Evolutionary conservation across 129 eudicot genomes (phyloP).

Genomic region (Escallonia herrerae): DNA sequence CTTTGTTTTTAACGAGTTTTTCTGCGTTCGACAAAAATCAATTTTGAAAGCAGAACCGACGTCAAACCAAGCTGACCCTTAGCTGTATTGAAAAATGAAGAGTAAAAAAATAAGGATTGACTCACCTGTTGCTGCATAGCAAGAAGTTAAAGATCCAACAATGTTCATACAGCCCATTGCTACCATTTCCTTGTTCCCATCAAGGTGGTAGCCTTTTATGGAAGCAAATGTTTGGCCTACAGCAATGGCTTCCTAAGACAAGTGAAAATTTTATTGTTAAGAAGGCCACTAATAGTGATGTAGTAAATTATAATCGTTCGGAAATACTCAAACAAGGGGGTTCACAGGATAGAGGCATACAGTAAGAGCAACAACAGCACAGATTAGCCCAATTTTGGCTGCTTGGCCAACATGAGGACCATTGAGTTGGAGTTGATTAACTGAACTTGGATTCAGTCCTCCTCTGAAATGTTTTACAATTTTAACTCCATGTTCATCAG

Average conservation of each 20-base stretch:
- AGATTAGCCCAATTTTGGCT: conserved; percentile 56
- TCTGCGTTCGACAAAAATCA: too few relatives aligned
- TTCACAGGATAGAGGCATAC: conserved; percentile 5
- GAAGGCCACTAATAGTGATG: not conserved
- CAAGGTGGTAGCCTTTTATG: conserved; percentile 54
- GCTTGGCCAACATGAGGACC: conserved; percentile 42
- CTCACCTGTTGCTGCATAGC: conserved; percentile 65
- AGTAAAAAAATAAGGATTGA: not conserved
- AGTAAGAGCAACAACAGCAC: conserved; percentile 60
- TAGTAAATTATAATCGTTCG: too few relatives aligned
- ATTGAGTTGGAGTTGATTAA: conserved; percentile 40
- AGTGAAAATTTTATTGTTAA: not conserved
- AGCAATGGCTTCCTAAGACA: conserved; percentile 69
- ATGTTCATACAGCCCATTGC: conserved; percentile 81
- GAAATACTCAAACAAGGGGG: not conserved
- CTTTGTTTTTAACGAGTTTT: too few relatives aligned
- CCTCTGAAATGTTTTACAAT: conserved; percentile 58
- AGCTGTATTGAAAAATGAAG: not conserved
- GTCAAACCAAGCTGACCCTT: too few relatives aligned
- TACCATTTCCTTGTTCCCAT: conserved; percentile 82
- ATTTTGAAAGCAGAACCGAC: too few relatives aligned
- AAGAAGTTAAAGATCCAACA: conserved; percentile 67
- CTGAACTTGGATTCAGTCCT: conserved; percentile 70
- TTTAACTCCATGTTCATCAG: conserved; percentile 58
- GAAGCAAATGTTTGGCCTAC: conserved; percentile 75